Percentiles rank a stretch among this genome's conserved stretches.
phyloP scores from a whole-genome alignment of 768 basidiomycete genomes.

The Phylloporus sp. region DNA sequence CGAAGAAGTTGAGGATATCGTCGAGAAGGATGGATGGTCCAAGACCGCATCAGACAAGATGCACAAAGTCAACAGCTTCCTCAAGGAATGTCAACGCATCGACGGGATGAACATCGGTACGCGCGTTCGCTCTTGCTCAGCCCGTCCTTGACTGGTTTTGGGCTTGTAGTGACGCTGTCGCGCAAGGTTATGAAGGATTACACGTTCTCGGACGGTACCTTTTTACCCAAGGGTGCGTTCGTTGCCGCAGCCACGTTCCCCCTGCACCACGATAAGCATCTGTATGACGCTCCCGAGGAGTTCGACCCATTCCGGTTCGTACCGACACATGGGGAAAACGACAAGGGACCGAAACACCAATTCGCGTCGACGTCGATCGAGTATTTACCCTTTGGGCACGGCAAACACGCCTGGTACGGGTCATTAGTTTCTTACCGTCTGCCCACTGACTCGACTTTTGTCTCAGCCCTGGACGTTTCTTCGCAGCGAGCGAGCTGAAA shows the following conservation, averaged over 20 bases:
- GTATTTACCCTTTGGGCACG: conserved; percentile 37
- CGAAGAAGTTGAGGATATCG: conserved; percentile 32
- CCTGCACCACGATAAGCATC: conserved; percentile 14
- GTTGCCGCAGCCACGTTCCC: conserved; percentile 19
- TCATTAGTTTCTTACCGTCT: conserved; percentile 3
- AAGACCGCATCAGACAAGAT: conserved; percentile 26
- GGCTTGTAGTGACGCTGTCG: conserved; percentile 28
- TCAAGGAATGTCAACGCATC: conserved; percentile 33
- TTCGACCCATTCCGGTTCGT: conserved; percentile 52
- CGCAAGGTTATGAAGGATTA: conserved; percentile 31
- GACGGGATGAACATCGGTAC: conserved; percentile 26
- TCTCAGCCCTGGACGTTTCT: conserved; percentile 34
- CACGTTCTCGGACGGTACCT: conserved; percentile 37
- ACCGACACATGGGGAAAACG: conserved; percentile 29
- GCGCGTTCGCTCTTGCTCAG: conserved; percentile 1
- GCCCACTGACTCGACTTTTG: too few relatives aligned
- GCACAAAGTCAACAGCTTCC: conserved; percentile 37
- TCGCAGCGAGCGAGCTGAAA: conserved; percentile 42
- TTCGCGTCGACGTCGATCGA: conserved; percentile 31
- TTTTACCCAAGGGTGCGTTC: conserved; percentile 31
- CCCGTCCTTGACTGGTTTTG: too few relatives aligned
- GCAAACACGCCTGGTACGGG: conserved; percentile 26
- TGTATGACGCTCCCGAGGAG: conserved; percentile 31
- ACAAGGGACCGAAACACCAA: conserved; percentile 31
- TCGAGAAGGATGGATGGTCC: conserved; percentile 27